Evolutionary conservation across 2,329 filamentous ascomycete species (phyloP).

Genomic region (Penicillium sp.): DNA sequence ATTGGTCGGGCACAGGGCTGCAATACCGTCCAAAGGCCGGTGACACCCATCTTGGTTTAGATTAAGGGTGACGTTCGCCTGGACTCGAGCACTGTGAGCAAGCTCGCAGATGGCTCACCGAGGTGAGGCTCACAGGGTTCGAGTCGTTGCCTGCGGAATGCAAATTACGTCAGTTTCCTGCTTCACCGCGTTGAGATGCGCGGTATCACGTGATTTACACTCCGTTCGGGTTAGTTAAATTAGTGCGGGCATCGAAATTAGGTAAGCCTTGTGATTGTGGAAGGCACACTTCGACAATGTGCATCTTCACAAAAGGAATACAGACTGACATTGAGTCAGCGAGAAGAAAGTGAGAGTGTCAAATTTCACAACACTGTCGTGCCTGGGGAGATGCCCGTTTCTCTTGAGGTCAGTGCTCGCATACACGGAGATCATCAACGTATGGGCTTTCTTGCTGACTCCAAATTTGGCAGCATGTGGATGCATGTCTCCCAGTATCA

Average conservation of each 20-base stretch:
- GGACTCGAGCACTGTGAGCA: background rate
- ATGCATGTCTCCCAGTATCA: conserved; percentile 50
- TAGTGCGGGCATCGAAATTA: conserved; percentile 17
- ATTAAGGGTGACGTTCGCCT: conserved; percentile 6
- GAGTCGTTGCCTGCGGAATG: background rate
- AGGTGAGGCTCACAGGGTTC: conserved; percentile 7
- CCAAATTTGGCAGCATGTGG: conserved; percentile 39
- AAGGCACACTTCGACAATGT: conserved; percentile 13
- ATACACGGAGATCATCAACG: background rate
- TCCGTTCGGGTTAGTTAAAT: conserved; percentile 23
- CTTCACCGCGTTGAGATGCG: conserved; percentile 10
- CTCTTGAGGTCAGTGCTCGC: conserved; percentile 37
- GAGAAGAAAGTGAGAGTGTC: background rate
- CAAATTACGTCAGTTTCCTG: conserved; percentile 3
- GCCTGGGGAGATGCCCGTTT: conserved; percentile 31
- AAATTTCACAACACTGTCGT: conserved; percentile 22
- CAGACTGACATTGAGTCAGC: background rate
- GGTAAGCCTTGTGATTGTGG: conserved; percentile 11
- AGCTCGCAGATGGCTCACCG: background rate
- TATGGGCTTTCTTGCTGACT: conserved; percentile 27
- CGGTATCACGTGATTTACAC: conserved; percentile 33
- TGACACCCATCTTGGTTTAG: conserved; percentile 78
- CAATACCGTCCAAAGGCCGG: conserved; percentile 93
- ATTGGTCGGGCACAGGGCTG: conserved; percentile 94
- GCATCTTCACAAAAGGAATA: background rate